Percentiles rank a stretch among this genome's conserved stretches.
phyloP scores from a whole-genome alignment of 345 rosid species.

The Populus nigra region DNA sequence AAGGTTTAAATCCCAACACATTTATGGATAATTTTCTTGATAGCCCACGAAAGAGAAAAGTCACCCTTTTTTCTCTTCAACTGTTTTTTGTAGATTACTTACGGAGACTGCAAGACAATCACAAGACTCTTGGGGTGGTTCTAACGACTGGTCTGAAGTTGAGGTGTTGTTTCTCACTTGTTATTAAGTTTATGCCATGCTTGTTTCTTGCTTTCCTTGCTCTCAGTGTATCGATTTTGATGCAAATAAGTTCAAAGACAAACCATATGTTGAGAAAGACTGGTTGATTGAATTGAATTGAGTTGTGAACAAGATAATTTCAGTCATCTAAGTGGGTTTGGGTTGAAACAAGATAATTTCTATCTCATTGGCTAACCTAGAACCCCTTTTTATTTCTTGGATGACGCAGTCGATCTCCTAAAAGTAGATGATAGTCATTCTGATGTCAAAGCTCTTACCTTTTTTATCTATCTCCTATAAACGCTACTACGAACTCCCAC shows the following conservation, averaged over 20 bases:
- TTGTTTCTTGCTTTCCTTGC: background rate
- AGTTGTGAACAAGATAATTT: background rate
- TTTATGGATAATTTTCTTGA: background rate
- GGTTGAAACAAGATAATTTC: background rate
- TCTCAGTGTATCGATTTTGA: background rate
- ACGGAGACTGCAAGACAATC: constrained; percentile 83
- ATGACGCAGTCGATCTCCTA: background rate
- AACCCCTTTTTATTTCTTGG: background rate
- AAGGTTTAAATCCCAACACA: constrained; percentile 42
- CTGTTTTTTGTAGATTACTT: constrained; percentile 50
- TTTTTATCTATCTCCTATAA: background rate
- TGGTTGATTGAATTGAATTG: background rate
- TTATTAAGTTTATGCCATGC: background rate
- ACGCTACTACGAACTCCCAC: background rate
- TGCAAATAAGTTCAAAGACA: background rate
- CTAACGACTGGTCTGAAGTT: constrained; percentile 70
- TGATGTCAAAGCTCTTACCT: background rate
- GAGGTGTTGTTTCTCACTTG: constrained; percentile 48
- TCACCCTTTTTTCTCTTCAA: background rate
- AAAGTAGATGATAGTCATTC: background rate
- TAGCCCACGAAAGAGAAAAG: background rate
- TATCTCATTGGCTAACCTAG: background rate
- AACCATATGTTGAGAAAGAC: background rate
- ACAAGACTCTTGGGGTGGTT: constrained; percentile 59
- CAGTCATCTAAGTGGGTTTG: background rate